Conservation (phyloP, 2,329 filamentous ascomycete species). For the Chaetomium sp. region DNA sequence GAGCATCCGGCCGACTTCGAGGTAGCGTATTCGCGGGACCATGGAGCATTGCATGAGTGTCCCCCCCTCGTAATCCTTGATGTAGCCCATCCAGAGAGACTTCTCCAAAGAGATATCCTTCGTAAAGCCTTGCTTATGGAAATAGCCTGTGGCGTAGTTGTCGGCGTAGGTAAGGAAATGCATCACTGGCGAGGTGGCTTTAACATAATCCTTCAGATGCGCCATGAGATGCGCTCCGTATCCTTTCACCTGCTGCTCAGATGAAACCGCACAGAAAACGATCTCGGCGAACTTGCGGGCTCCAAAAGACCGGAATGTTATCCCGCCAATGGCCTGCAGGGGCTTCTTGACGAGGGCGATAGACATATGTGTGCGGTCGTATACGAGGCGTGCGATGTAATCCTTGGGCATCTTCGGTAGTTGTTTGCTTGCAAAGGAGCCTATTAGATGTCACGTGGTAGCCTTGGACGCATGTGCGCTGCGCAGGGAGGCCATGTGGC, state of each 20-base stretch:
- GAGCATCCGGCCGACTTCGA: slow-evolving; percentile 88
- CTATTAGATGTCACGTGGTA: neutral
- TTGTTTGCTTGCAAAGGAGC: slow-evolving; percentile 70
- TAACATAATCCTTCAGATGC: slow-evolving; percentile 96
- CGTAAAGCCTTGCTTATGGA: slow-evolving; percentile 98
- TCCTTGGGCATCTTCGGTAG: slow-evolving; percentile 99
- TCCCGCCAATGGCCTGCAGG: slow-evolving; percentile 89
- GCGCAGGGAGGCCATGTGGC: too few relatives aligned
- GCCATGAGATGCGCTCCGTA: slow-evolving; percentile 98
- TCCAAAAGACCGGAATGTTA: slow-evolving; percentile 93
- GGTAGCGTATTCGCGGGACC: slow-evolving; percentile 89
- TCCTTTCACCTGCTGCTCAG: slow-evolving; percentile 98
- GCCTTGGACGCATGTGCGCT: neutral
- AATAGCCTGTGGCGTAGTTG: slow-evolving; percentile 98
- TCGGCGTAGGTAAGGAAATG: slow-evolving; percentile 98
- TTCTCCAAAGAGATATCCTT: slow-evolving; percentile 93
- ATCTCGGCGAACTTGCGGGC: slow-evolving; percentile 94
- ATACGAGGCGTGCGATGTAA: slow-evolving; percentile 95
- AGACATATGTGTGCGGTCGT: slow-evolving; percentile 92
- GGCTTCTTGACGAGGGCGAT: slow-evolving; percentile 98
- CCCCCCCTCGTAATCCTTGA: slow-evolving; percentile 98
- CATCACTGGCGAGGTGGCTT: slow-evolving; percentile 94
- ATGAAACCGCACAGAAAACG: slow-evolving; percentile 96
- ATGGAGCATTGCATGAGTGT: slow-evolving; percentile 99
- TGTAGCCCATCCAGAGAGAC: slow-evolving; percentile 97